A percentile compares a stretch with the other conserved stretches of the same genome.
Evolutionary conservation across 768 basidiomycete species (phyloP).

Genomic region (Rhizopogon salebrosus): DNA sequence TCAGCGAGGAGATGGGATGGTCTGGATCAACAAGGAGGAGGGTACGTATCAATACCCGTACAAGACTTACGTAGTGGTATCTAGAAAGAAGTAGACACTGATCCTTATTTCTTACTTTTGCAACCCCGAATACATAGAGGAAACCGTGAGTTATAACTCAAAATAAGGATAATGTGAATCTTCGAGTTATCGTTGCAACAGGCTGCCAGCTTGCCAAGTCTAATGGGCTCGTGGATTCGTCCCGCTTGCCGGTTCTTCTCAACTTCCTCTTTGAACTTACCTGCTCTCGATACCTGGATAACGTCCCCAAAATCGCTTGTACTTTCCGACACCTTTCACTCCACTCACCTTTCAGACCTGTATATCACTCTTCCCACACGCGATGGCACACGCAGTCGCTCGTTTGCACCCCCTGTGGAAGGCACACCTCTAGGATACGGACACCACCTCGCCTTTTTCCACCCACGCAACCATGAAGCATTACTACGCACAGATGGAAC

Average conservation of each 20-base stretch:
- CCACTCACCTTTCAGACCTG: conserved; percentile 58
- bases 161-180: background rate
- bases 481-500: conserved; percentile 64
- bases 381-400: conserved; percentile 45
- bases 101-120: too few species aligned
- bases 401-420: conserved; percentile 34
- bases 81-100: conserved; percentile 33
- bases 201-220: too few species aligned
- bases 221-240: background rate
- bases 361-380: conserved; percentile 71
- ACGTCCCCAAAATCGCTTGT: conserved; percentile 39
- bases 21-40: conserved; percentile 70
- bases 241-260: conserved; percentile 9
- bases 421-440: conserved; percentile 49
- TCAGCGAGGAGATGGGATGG: conserved; percentile 51
- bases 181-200: too few species aligned
- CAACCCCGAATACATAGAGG: too few species aligned
- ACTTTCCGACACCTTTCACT: conserved; percentile 44
- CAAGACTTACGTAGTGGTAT: conserved; percentile 55
- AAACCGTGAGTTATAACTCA: background rate
- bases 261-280: conserved; percentile 8
- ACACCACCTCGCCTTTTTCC: conserved; percentile 74
- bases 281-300: conserved; percentile 50
- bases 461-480: conserved; percentile 54
- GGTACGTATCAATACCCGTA: conserved; percentile 83